Base-by-base conservation (phyloP, 495 filamentous ascomycete species). In the Cercophora samala region DNA sequence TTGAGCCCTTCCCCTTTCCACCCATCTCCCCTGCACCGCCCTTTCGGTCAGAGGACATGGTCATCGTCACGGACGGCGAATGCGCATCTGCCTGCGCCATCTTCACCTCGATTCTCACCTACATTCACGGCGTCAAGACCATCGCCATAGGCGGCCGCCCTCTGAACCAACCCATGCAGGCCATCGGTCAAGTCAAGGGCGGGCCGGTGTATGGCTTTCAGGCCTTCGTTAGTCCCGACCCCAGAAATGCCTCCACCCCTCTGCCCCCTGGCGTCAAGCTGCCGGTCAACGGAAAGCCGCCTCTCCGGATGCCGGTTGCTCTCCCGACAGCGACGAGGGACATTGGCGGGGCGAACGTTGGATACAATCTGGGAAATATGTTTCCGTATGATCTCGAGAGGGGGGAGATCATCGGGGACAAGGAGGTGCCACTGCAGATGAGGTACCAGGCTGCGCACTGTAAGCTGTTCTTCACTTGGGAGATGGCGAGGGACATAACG, bases 41-140 rank as follows among this genome's bases (percentile, higher is more conserved):
- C 22, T 76, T 74, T 24, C 4, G 15, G 29, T 73, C 70, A 5
- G 79, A 82, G 58, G 71, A 83, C 59, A 75, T 84, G 24, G 73
- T 81, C 58, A 63, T 86, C 66, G 72, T 84, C 55, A 82, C 82
- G 29, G 87, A 90, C 72, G 88, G 89, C 56, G 82, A 82, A 68
- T 91, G 89, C 75, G 84, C 82, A 26, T 89, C 86, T 3, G 88
- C 87, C 1, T 91, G 88, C 76, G 83, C 85, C 4, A 75, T 89
- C 67, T 86, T 89, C 74, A 75, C 77, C 56, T 82, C 86, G 53
- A 78, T 88, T 54, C 80, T 90, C 75, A 78, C 81, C 3, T 75
- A 82, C 64, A 80, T 84, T 69, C 86, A 78, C 17, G 80, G 81
- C 26, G 84, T 91, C 1, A 85, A 84, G 69, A 84, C 83, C 25